Evolutionary conservation across 2,329 filamentous ascomycete genomes (phyloP).

Genomic region (Aureobasidium uvarum): DNA sequence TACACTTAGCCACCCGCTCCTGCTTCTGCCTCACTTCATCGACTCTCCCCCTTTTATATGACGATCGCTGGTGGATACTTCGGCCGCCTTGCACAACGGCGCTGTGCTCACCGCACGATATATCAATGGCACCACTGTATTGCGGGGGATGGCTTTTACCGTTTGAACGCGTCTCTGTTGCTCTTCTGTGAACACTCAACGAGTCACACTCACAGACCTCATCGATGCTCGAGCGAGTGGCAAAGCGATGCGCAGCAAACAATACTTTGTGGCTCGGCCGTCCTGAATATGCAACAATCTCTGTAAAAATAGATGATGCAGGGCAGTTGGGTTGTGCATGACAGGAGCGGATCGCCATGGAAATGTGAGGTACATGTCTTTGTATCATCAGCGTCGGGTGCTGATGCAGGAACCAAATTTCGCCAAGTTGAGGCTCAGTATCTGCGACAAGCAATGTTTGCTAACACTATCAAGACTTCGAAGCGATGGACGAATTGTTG

Average conservation of each 20-base stretch:
- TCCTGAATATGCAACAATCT: background rate
- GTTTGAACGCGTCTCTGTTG: background rate
- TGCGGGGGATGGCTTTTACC: background rate
- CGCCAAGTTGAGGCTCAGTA: background rate
- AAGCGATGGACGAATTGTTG: background rate
- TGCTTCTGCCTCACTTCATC: background rate
- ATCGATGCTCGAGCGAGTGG: constrained; percentile 2
- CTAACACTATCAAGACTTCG: background rate
- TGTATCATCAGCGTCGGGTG: background rate
- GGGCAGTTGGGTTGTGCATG: background rate
- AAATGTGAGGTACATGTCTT: constrained; percentile 10
- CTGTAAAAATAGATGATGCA: constrained; percentile 9
- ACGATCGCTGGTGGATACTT: constrained; percentile 19
- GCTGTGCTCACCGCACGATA: constrained; percentile 12
- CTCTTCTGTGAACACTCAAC: background rate
- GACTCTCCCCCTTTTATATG: constrained; percentile 10
- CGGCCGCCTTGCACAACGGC: constrained; percentile 18
- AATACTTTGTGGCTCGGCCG: constrained; percentile 1
- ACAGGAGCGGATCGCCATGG: background rate
- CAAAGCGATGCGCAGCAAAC: constrained; percentile 1
- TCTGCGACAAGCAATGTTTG: background rate
- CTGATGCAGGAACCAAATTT: background rate
- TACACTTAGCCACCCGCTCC: background rate
- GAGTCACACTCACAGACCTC: background rate
- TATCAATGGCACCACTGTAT: background rate